These are phyloP conservation scores for Amaranthus hypochondriacus DNA, from an alignment of 148 eudicot species.

Conservation along the genomic window DNA sequence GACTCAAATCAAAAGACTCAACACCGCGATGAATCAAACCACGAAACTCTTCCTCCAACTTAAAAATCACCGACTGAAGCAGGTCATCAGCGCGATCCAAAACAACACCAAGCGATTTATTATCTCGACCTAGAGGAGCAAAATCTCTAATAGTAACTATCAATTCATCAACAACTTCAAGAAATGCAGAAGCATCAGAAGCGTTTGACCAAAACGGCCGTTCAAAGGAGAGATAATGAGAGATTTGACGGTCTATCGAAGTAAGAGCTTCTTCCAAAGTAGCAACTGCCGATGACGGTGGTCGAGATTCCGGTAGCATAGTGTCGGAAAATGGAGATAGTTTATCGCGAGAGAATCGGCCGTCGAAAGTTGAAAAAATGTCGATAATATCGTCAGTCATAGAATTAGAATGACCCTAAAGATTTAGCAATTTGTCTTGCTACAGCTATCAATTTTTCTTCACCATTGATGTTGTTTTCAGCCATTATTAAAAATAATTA, in stretches of 20 bases:
- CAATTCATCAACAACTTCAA: conserved; percentile 56
- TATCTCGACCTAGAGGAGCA: conserved; percentile 43
- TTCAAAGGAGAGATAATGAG: conserved; percentile 45
- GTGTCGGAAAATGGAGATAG: conserved; percentile 22
- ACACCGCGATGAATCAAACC: conserved; percentile 45
- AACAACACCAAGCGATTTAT: conserved; percentile 32
- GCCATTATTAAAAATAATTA: background rate
- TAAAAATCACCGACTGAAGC: conserved; percentile 59
- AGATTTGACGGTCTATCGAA: conserved; percentile 53
- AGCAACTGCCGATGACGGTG: conserved; percentile 7
- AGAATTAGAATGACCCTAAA: no score
- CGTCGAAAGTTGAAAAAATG: no score
- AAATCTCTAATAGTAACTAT: conserved; percentile 43
- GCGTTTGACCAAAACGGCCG: conserved; percentile 62
- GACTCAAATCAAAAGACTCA: conserved; percentile 40
- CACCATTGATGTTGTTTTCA: background rate
- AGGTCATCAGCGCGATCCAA: conserved; percentile 70
- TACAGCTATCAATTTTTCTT: no score
- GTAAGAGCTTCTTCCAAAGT: conserved; percentile 38
- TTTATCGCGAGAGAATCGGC: no score
- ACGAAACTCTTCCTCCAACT: conserved; percentile 72
- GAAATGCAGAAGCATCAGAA: conserved; percentile 49
- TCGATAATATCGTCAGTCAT: no score
- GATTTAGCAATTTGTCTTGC: no score
- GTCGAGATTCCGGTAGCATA: background rate